Evolutionary conservation across 768 basidiomycete genomes (phyloP).

Genomic region (Fomitopsis serialis): DNA sequence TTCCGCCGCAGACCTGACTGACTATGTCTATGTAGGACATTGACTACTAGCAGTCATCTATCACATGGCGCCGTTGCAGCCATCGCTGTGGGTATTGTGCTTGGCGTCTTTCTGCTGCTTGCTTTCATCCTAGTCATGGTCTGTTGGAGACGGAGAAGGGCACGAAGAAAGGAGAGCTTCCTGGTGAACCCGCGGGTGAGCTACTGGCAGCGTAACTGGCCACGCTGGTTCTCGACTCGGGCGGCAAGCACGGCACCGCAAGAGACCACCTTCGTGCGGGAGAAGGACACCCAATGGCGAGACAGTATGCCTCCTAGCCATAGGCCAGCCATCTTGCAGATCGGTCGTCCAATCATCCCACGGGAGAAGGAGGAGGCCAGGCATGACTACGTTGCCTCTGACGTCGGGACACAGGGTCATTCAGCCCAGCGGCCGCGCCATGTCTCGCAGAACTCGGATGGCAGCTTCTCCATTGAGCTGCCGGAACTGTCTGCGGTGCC

Average conservation of each 20-base stretch:
- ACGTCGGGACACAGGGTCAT: constrained; percentile 12
- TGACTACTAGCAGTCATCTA: constrained; percentile 21
- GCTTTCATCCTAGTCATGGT: constrained; percentile 42
- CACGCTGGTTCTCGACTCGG: neutral
- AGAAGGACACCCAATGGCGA: neutral
- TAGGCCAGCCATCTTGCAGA: constrained; percentile 10
- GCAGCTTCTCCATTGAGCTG: constrained; percentile 23
- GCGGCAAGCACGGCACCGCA: neutral
- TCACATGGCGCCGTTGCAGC: constrained; percentile 63
- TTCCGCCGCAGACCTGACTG: neutral
- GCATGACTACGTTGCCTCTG: constrained; percentile 5
- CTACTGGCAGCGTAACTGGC: constrained; percentile 2
- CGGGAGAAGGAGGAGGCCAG: constrained; percentile 12
- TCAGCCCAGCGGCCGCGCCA: constrained; percentile 11
- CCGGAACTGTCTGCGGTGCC: constrained; percentile 16
- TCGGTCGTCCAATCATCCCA: neutral
- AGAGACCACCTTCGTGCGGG: neutral
- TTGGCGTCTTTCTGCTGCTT: constrained; percentile 43
- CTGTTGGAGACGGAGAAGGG: constrained; percentile 23
- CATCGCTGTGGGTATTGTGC: constrained; percentile 48
- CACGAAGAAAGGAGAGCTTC: constrained; percentile 22
- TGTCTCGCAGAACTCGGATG: constrained; percentile 26
- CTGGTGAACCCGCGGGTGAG: constrained; percentile 21
- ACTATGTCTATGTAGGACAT: constrained; percentile 7
- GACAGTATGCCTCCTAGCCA: neutral